A percentile compares a stretch with the other conserved stretches of the same genome.
Evolutionary conservation across 768 basidiomycete species (phyloP).

Genomic region (Russula brevipes): DNA sequence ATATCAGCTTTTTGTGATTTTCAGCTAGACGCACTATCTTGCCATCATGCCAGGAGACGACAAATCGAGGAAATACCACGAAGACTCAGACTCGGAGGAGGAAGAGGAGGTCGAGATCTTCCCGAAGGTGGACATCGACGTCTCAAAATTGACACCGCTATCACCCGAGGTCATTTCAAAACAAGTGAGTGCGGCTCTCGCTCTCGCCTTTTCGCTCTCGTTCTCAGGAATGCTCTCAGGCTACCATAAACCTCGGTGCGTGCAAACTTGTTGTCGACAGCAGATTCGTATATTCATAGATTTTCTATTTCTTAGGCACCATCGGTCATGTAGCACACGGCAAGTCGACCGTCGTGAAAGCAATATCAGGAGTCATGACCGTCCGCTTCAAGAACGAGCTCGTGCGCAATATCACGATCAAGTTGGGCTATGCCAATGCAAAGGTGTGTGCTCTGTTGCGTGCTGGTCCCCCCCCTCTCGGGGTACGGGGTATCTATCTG

Average conservation of each 20-base stretch:
- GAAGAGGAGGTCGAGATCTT: constrained; percentile 49
- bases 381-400: constrained; percentile 99
- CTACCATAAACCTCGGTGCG: constrained; percentile 88
- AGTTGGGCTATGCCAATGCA: constrained; percentile 98
- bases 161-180: constrained; percentile 89
- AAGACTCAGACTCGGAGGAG: constrained; percentile 68
- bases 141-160: constrained; percentile 76
- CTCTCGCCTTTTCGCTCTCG: neutral
- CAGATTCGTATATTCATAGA: neutral
- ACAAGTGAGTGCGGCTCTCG: constrained; percentile 51
- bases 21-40: neutral
- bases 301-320: constrained; percentile 53
- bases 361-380: constrained; percentile 97
- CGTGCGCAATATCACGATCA: constrained; percentile 98
- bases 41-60: constrained; percentile 62
- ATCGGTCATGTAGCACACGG: constrained; percentile 99
- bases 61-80: constrained; percentile 54
- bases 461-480: neutral
- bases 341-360: constrained; percentile 95
- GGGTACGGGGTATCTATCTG: neutral
- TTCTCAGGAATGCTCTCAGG: constrained; percentile 42
- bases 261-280: constrained; percentile 8
- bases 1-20: neutral
- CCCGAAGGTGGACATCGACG: constrained; percentile 72
- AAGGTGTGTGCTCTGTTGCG: constrained; percentile 58